Evolutionary conservation across 176 grass and related monocot species (phyloP).

Genomic region (Raddia guianensis): DNA sequence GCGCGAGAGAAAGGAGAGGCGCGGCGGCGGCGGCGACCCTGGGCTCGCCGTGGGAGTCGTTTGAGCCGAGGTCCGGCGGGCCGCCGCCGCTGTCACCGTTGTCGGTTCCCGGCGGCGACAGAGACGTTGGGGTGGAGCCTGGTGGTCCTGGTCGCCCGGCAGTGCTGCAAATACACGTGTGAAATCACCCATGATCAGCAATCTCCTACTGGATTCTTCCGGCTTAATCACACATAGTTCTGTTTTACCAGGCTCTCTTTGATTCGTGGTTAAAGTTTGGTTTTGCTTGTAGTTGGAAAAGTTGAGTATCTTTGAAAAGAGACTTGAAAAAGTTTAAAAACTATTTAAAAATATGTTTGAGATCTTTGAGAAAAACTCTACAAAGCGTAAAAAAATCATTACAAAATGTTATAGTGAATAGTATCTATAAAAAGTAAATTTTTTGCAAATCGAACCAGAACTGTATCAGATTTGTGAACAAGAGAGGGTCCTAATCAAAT

Average conservation of each 20-base stretch:
- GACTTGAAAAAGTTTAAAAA: too few species aligned
- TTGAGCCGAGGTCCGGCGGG: slow-evolving; percentile 27
- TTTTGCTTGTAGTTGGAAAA: too few species aligned
- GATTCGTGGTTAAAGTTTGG: too few species aligned
- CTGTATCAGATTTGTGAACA: too few species aligned
- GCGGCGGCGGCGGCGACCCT: not conserved
- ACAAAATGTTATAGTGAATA: too few species aligned
- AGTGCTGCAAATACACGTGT: slow-evolving; percentile 24
- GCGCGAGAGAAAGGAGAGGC: slow-evolving; percentile 16
- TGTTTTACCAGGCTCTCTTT: not conserved
- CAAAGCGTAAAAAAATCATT: too few species aligned
- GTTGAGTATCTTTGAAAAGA: too few species aligned
- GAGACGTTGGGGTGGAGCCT: slow-evolving; percentile 6
- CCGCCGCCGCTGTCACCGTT: not conserved
- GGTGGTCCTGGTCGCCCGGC: slow-evolving; percentile 34
- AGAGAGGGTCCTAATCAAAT: too few species aligned
- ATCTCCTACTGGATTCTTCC: not conserved
- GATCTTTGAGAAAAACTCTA: too few species aligned
- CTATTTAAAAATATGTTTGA: too few species aligned
- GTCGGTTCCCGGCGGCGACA: slow-evolving; percentile 24
- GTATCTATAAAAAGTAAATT: too few species aligned
- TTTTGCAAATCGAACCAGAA: too few species aligned
- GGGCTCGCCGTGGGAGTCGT: slow-evolving; percentile 8
- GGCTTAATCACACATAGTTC: not conserved
- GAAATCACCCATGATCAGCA: slow-evolving; percentile 6